These are phyloP conservation scores for Quercus tomentella DNA, from an alignment of 331 rosid genomes.

Conservation along the genomic window DNA sequence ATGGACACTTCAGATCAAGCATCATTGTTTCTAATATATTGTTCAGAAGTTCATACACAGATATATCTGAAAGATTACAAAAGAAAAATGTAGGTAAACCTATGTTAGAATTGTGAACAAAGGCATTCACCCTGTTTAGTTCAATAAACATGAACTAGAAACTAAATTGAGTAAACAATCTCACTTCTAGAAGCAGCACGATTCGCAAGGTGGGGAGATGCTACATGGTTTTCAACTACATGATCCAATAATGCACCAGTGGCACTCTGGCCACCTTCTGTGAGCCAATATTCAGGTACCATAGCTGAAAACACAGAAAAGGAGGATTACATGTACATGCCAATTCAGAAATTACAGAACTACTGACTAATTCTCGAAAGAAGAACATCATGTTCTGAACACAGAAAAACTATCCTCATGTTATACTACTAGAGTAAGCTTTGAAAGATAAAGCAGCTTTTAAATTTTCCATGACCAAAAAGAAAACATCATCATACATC, in stretches of 20 bases:
- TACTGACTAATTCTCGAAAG: background rate
- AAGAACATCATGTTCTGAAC: background rate
- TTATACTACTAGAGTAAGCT: constrained; percentile 8
- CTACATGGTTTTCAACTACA: constrained; percentile 75
- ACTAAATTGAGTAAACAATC: constrained; percentile 18
- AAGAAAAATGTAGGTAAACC: constrained; percentile 17
- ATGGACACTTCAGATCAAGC: constrained; percentile 56
- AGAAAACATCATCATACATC: background rate
- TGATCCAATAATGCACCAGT: constrained; percentile 96
- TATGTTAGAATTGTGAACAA: constrained; percentile 3
- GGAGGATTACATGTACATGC: background rate
- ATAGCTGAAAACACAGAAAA: constrained; percentile 58
- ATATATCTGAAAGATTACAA: constrained; percentile 44
- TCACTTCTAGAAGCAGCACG: constrained; percentile 83
- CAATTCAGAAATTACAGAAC: constrained; percentile 17
- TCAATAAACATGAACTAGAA: background rate
- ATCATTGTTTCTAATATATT: constrained; percentile 59
- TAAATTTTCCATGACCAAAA: constrained; percentile 7
- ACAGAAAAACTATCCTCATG: constrained; percentile 3
- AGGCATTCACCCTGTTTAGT: background rate
- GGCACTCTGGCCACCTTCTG: constrained; percentile 99
- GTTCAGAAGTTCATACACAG: constrained; percentile 81
- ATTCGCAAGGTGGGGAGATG: constrained; percentile 72
- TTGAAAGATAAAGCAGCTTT: background rate
- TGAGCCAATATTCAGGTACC: constrained; percentile 95